Evolutionary conservation across 2,329 filamentous ascomycete species (phyloP), one percentile per base, ranked within the genome.

Genomic region (Fusarium torulosum): DNA sequence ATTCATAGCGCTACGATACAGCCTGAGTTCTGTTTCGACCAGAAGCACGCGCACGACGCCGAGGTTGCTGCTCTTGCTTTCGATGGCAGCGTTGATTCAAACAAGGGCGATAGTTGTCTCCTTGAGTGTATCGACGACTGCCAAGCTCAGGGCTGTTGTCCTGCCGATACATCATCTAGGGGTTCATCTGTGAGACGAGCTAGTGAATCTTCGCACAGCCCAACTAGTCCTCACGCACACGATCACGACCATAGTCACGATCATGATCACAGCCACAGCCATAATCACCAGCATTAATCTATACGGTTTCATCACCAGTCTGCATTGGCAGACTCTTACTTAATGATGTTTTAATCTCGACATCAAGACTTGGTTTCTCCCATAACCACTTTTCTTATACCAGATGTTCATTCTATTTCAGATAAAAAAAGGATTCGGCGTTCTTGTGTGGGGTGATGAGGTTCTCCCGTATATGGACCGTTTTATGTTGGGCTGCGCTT

Each of bases 1-100:
- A 98, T 99, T 69, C 96, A 99, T 82, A 96, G 92, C 37, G 95
- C 94, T 35, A 99, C 96, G 14, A 98, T 99, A 72, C 96, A 99
- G 79, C 96, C 96, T 7, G 96, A 99, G 78, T 99, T 90, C 71
- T 89, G 87, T 66, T 77, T 87, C 25, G 86, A 87, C 67, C 74
- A 80, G 40, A 77, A 79, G 51, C 84, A 83, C 66, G 76, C 74
- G 55, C 79, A 81, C 38, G 70, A 76, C 15, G 76, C 79, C 4
- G 78, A 80, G 51, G 75, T 76, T 29, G 74, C 76, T 8, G 75
- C 74, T 21, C 70, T 79, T 33, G 61, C 75, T 7, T 67, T 80
- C 31, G 79, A 83, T 56, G 81, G 80, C 11, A 61, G 62, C 1
- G 58, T 43, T 51, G 67, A 78, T 63, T 55, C 67, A 40, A 53